These are phyloP conservation scores for Pterula multifida DNA, from an alignment of 1,284 basidiomycete species.

Conservation along the genomic window DNA sequence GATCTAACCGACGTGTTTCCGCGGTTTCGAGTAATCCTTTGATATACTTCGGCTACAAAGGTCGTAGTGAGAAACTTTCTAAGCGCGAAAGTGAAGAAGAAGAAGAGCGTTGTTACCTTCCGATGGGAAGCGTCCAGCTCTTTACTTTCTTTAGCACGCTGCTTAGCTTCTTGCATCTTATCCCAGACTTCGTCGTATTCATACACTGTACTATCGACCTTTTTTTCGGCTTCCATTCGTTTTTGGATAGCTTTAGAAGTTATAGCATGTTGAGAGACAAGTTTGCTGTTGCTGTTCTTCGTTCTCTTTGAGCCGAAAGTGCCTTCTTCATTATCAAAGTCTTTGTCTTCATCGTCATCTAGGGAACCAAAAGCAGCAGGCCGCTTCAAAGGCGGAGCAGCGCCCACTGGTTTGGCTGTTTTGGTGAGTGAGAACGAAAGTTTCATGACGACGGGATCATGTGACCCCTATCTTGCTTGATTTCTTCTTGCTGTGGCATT, in stretches of 20 bases:
- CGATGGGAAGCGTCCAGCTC: conserved; percentile 61
- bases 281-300: neutral
- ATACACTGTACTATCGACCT: conserved; percentile 77
- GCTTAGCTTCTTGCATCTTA: conserved; percentile 83
- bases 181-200: conserved; percentile 98
- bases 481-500: too few species aligned
- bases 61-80: conserved; percentile 9
- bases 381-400: conserved; percentile 44
- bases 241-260: conserved; percentile 51
- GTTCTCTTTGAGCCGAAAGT: neutral
- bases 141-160: conserved; percentile 61
- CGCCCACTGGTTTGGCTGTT: conserved; percentile 34
- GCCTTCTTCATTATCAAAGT: neutral
- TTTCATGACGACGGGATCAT: conserved; percentile 41
- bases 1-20: conserved; percentile 78
- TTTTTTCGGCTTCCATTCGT: conserved; percentile 64
- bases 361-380: conserved; percentile 48
- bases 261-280: conserved; percentile 31
- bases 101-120: conserved; percentile 40
- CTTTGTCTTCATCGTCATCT: conserved; percentile 46
- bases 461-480: conserved; percentile 2
- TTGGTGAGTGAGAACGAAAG: conserved; percentile 69
- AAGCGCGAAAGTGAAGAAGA: conserved; percentile 1
- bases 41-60: conserved; percentile 84
- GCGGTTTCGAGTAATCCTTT: conserved; percentile 73